These are phyloP conservation scores for Penicillium sp. DNA, from an alignment of 2,329 filamentous ascomycete species.

Conservation along the genomic window DNA sequence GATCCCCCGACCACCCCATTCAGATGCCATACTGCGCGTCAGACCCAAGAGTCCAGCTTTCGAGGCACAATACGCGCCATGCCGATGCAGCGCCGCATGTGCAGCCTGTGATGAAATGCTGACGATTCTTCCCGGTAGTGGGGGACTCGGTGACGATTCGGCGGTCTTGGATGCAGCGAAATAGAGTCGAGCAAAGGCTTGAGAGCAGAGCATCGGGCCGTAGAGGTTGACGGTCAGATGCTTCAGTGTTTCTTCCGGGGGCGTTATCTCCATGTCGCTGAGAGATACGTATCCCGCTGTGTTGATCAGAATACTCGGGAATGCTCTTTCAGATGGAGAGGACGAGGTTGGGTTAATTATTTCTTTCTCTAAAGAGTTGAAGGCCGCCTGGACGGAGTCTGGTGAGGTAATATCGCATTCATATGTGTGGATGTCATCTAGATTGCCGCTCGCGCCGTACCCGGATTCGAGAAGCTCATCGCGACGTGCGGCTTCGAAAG, in stretches of 20 bases:
- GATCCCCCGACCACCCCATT: slow-evolving; percentile 49
- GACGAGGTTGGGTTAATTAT: slow-evolving; percentile 14
- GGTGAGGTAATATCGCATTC: slow-evolving; percentile 52
- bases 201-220: slow-evolving; percentile 48
- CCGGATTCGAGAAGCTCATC: slow-evolving; percentile 38
- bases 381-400: slow-evolving; percentile 48
- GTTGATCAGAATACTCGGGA: slow-evolving; percentile 45
- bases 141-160: slow-evolving; percentile 15
- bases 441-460: slow-evolving; percentile 30
- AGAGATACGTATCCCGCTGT: slow-evolving; percentile 50
- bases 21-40: slow-evolving; percentile 49
- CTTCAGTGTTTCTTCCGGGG: slow-evolving; percentile 45
- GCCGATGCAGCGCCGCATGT: slow-evolving; percentile 47
- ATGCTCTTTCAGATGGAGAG: slow-evolving; percentile 22
- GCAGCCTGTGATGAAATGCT: slow-evolving; percentile 50
- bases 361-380: slow-evolving; percentile 37
- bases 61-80: slow-evolving; percentile 51
- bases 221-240: slow-evolving; percentile 48
- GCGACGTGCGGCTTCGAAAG: slow-evolving; percentile 45
- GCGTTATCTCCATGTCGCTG: slow-evolving; percentile 44
- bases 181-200: slow-evolving; percentile 49
- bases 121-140: slow-evolving; percentile 46
- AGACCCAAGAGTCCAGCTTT: slow-evolving; percentile 49
- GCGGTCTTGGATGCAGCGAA: slow-evolving; percentile 28
- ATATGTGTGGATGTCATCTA: slow-evolving; percentile 34